These are phyloP conservation scores for Stenogyne calaminthoides DNA, from an alignment of 305 asterid genomes.

Conservation along the genomic window DNA sequence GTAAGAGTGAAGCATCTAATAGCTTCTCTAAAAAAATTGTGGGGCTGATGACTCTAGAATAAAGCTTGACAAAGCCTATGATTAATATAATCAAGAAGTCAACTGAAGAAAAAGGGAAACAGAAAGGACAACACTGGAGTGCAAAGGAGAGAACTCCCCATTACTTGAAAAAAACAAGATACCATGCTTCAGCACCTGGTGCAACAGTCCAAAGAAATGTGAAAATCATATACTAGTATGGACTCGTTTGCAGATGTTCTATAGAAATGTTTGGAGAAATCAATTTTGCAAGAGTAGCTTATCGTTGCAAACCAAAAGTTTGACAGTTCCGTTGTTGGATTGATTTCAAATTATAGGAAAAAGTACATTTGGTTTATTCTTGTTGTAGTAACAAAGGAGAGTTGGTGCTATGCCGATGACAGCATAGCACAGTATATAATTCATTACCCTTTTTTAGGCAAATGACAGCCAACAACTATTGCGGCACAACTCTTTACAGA, in stretches of 20 bases:
- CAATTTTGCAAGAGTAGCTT: background rate
- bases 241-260: background rate
- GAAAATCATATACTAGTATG: background rate
- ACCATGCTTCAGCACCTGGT: conserved; percentile 2
- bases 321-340: background rate
- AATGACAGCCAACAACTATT: background rate
- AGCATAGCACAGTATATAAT: background rate
- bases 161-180: background rate
- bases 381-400: background rate
- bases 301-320: background rate
- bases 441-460: background rate
- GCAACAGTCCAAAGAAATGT: background rate
- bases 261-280: background rate
- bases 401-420: background rate
- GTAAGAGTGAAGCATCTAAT: background rate
- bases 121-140: background rate
- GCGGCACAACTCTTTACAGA: background rate
- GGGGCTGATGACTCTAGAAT: background rate
- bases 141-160: background rate
- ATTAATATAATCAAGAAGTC: conserved; percentile 1
- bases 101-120: background rate
- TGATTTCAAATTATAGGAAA: background rate
- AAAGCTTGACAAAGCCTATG: background rate
- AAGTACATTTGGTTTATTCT: background rate
- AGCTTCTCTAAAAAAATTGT: conserved; percentile 1